These are phyloP conservation scores for Neoboletus magnificus DNA, from an alignment of 768 basidiomycete genomes.

Conservation along the genomic window DNA sequence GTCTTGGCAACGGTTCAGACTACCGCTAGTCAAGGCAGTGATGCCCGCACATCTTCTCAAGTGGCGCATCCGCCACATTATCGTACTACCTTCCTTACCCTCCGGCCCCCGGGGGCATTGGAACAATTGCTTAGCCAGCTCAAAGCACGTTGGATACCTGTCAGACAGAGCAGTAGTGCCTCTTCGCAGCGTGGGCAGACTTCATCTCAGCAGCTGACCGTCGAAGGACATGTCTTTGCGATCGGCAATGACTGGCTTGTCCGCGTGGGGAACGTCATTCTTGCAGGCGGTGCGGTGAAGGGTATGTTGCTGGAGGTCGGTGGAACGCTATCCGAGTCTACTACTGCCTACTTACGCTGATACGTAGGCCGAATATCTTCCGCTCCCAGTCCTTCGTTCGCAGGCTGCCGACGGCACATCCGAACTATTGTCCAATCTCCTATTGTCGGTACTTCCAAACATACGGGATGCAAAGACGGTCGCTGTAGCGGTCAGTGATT, in stretches of 20 bases:
- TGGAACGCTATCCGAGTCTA: not conserved
- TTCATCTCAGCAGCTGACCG: slow-evolving; percentile 58
- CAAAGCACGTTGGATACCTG: slow-evolving; percentile 72
- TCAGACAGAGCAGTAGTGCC: slow-evolving; percentile 46
- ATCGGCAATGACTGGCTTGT: slow-evolving; percentile 84
- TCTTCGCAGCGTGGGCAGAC: slow-evolving; percentile 45
- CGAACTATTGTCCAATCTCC: slow-evolving; percentile 68
- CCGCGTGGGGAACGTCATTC: slow-evolving; percentile 71
- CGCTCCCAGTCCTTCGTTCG: slow-evolving; percentile 65
- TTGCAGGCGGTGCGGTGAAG: slow-evolving; percentile 70
- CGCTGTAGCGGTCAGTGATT: slow-evolving; percentile 73
- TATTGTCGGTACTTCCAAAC: slow-evolving; percentile 73
- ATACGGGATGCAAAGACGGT: slow-evolving; percentile 69
- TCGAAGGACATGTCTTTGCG: slow-evolving; percentile 71
- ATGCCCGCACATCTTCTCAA: slow-evolving; percentile 15
- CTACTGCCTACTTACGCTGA: not conserved
- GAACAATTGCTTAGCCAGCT: slow-evolving; percentile 74
- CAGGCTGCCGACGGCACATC: slow-evolving; percentile 65
- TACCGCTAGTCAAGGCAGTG: slow-evolving; percentile 31
- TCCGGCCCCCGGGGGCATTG: slow-evolving; percentile 68
- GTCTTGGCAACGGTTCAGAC: slow-evolving; percentile 39
- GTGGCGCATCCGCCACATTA: slow-evolving; percentile 49
- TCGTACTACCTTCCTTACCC: slow-evolving; percentile 72
- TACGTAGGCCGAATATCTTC: slow-evolving; percentile 77
- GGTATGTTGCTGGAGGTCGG: slow-evolving; percentile 84